A percentile compares a stretch with the other conserved stretches of the same genome.
These are phyloP conservation scores for Globisporangium nunn DNA, from an alignment of 352 stramenopile species.

Conservation along the genomic window DNA sequence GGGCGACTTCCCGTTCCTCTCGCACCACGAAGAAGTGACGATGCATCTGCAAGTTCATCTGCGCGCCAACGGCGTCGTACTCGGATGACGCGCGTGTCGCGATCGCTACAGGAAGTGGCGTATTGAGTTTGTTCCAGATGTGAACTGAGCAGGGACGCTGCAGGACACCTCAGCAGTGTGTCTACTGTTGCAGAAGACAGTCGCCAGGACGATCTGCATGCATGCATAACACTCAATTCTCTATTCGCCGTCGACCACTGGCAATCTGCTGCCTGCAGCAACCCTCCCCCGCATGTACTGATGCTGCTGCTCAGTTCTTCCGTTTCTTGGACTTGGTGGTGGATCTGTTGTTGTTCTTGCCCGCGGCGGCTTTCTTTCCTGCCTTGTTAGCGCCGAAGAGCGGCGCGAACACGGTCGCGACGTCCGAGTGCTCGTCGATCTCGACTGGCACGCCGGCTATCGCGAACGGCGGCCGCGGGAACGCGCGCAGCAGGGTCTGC, in stretches of 20 bases:
- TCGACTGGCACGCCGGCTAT: constrained; percentile 37
- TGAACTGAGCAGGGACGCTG: too few relatives aligned
- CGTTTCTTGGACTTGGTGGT: constrained; percentile 33
- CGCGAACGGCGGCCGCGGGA: constrained; percentile 46
- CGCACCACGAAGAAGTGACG: constrained; percentile 63
- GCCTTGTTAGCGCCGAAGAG: constrained; percentile 21
- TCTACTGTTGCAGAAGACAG: too few relatives aligned
- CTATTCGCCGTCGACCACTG: background rate
- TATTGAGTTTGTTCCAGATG: too few relatives aligned
- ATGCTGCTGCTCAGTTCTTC: constrained; percentile 15
- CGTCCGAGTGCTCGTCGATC: constrained; percentile 31
- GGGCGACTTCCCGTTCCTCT: constrained; percentile 67
- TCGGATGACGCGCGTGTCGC: constrained; percentile 15
- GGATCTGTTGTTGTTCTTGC: constrained; percentile 16
- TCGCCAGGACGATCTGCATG: background rate
- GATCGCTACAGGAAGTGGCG: too few relatives aligned
- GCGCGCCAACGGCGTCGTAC: constrained; percentile 42
- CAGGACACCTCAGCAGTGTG: too few relatives aligned
- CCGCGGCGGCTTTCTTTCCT: constrained; percentile 12
- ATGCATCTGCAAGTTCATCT: constrained; percentile 76
- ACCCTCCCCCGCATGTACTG: too few relatives aligned
- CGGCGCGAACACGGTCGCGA: constrained; percentile 35
- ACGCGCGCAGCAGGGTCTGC: constrained; percentile 66
- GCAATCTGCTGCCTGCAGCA: too few relatives aligned
- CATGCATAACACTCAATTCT: background rate